Percentiles rank a stretch among this genome's conserved stretches.
Evolutionary conservation across 768 basidiomycete genomes (phyloP).

Genomic region (Suillus discolor): DNA sequence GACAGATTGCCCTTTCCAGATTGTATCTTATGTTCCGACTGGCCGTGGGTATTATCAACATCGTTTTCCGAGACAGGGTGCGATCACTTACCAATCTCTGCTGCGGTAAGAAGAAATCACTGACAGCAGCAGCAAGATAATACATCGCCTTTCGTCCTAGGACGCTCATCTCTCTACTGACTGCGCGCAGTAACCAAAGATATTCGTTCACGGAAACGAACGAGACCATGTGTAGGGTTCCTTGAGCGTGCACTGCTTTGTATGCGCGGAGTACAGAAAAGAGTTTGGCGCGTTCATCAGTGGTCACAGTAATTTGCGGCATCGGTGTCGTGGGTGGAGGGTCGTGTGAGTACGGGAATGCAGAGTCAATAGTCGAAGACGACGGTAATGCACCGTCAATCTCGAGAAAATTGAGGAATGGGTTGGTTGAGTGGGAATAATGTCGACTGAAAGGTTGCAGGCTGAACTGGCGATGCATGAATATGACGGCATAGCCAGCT

Average conservation of each 20-base stretch:
- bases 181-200: slow-evolving; percentile 84
- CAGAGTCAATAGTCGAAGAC: slow-evolving; percentile 20
- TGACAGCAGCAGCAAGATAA: slow-evolving; percentile 97
- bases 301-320: slow-evolving; percentile 65
- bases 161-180: slow-evolving; percentile 75
- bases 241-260: slow-evolving; percentile 74
- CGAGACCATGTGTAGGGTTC: slow-evolving; percentile 79
- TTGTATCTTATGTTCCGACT: slow-evolving; percentile 99
- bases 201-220: slow-evolving; percentile 98
- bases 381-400: slow-evolving; percentile 42
- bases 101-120: slow-evolving; percentile 94
- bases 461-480: slow-evolving; percentile 98
- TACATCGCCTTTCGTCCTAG: slow-evolving; percentile 81
- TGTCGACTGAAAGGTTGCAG: slow-evolving; percentile 97
- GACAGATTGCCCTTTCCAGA: slow-evolving; percentile 91
- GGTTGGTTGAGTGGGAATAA: slow-evolving; percentile 97
- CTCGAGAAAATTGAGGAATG: slow-evolving; percentile 93
- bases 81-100: slow-evolving; percentile 78
- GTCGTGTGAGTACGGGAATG: slow-evolving; percentile 34
- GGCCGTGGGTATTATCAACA: slow-evolving; percentile 10
- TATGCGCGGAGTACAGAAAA: slow-evolving; percentile 76
- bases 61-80: neutral
- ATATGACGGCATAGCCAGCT: slow-evolving; percentile 95
- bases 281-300: slow-evolving; percentile 64
- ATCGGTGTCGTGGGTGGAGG: slow-evolving; percentile 24